Evolutionary conservation across 2,329 filamentous ascomycete species (phyloP).

Genomic region (Aspergillus hiratsukae): DNA sequence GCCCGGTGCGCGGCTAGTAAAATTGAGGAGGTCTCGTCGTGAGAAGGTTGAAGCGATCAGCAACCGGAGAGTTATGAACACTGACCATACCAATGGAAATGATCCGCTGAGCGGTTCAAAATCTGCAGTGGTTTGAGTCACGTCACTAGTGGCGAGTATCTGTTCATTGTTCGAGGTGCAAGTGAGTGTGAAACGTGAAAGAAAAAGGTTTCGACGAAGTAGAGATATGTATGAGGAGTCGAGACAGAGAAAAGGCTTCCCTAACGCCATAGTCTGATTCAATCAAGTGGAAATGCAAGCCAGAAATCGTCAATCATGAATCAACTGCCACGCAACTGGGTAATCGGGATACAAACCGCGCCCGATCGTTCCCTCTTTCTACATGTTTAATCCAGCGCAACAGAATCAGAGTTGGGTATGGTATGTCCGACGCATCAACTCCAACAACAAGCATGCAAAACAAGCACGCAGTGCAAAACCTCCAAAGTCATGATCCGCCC

Average conservation of each 20-base stretch:
- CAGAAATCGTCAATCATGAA: conserved; percentile 14
- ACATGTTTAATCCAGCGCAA: neutral
- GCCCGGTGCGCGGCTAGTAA: neutral
- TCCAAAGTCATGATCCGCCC: neutral
- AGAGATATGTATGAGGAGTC: conserved; percentile 3
- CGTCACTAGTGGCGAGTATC: neutral
- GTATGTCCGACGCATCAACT: neutral
- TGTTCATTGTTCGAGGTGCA: neutral
- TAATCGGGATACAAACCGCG: neutral
- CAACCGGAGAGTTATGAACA: neutral
- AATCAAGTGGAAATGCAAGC: conserved; percentile 3
- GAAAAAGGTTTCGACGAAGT: neutral
- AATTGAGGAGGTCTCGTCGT: neutral
- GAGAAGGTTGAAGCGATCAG: neutral
- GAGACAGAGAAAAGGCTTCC: conserved; percentile 14
- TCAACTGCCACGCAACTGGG: conserved; percentile 1
- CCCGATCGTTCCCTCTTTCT: neutral
- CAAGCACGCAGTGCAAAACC: conserved; percentile 3
- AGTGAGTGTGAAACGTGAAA: neutral
- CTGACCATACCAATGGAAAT: neutral
- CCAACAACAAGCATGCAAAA: conserved; percentile 4
- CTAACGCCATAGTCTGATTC: conserved; percentile 17
- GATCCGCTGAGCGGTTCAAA: neutral
- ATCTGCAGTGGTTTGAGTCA: neutral
- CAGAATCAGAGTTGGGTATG: neutral